Base-by-base conservation (phyloP, 306 rosid genomes). In the Bauhinia variegata region DNA sequence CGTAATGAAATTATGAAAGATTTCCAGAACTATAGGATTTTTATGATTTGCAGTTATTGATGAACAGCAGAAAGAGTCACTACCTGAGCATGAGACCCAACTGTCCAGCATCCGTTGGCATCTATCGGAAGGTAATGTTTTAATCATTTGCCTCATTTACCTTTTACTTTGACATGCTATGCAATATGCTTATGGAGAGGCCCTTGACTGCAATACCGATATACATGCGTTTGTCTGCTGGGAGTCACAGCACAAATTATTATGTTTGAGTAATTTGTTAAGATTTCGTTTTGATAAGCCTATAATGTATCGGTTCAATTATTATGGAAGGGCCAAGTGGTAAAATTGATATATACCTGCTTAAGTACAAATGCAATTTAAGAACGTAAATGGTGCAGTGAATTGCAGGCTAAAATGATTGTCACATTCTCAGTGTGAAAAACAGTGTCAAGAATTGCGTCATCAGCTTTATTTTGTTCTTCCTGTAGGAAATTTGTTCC, bases 41-140 rank as follows among this genome's bases (percentile, higher is more conserved):
- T 30, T 65, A 71, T 72, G 75, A 44, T 77, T 75, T 75, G 81
- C 85, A 92, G 96, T 92, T 73, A 92, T 92, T 28, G 96, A 89
- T 79, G 96, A 83, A 71, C 80, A 84, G 80, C 80, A 74, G 82
- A 89, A 89, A 68, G 97, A 91, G 44, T 81, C 92, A 0, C 71
- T 89, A 73, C 96, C 96, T 2, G 89, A 85, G 84, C 96, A 91
- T 47, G 96, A 91, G 68, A 72, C 86, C 31, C 96, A 91, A 39
- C 86, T 91, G 68, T 85, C 97, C 8, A 89, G 90, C 70, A 76
- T 92, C 74, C 89, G 96, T 41, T 83, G 96, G 97, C 96, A 89
- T 83, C 83, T 89, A 48, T 83, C 96, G 42, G 90, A 92, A 87
- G 97, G 97, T 91, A 5, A 59, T 54, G 86, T 60, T 8, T 36